Evolutionary conservation across 1,284 basidiomycete species (phyloP).

Genomic region (Apiotrichum sp.): DNA sequence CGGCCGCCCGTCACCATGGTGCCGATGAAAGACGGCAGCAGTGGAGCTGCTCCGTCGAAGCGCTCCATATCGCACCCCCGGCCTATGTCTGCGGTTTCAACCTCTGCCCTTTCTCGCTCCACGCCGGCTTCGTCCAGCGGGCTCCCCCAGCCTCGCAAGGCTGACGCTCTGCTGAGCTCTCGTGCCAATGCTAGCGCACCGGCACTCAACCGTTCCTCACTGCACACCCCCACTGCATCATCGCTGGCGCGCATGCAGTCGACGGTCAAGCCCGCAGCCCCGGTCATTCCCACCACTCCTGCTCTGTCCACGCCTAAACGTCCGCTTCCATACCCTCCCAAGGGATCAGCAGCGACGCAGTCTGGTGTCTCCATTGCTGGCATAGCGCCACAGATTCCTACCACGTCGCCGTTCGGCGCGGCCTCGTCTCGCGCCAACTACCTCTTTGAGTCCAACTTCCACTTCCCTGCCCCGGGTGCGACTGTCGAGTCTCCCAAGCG

Average conservation of each 20-base stretch:
- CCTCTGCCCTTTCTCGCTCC: not conserved
- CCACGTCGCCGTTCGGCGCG: constrained; percentile 25
- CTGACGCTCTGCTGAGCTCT: not conserved
- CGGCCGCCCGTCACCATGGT: constrained; percentile 3
- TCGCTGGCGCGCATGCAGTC: constrained; percentile 42
- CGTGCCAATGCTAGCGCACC: not conserved
- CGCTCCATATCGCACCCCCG: not conserved
- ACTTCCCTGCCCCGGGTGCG: constrained; percentile 2
- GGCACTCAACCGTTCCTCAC: constrained; percentile 13
- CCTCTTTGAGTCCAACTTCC: constrained; percentile 18
- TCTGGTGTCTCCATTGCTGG: constrained; percentile 6
- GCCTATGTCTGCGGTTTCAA: not conserved
- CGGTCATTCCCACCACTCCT: not conserved
- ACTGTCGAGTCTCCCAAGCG: not conserved
- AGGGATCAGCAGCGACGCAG: not conserved
- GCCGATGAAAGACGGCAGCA: constrained; percentile 14
- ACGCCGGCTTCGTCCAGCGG: not conserved
- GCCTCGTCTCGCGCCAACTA: constrained; percentile 27
- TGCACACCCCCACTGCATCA: constrained; percentile 36
- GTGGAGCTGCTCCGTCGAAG: not conserved
- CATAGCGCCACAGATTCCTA: constrained; percentile 1
- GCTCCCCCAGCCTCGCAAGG: not conserved
- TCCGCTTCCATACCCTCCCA: constrained; percentile 9
- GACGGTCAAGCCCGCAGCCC: constrained; percentile 29
- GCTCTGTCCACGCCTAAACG: constrained; percentile 9